Evolutionary conservation across 2,329 filamentous ascomycete genomes (phyloP), one percentile per base, ranked within the genome.

Genomic region (Xylaria sp.): DNA sequence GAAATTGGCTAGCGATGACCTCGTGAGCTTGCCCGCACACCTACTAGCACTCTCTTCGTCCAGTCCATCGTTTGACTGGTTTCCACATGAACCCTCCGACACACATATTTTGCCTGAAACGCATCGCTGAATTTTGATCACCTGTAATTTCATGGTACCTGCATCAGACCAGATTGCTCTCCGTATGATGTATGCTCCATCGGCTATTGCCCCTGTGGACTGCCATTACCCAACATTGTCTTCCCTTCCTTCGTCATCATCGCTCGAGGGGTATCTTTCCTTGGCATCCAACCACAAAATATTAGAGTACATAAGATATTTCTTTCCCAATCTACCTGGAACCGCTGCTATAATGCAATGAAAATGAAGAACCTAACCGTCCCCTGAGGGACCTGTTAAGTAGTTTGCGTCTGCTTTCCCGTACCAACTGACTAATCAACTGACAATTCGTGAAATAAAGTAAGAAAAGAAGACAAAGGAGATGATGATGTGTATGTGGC

Each of bases 181-280:
- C 64, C 60, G 47, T 66, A 58, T 61, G 68, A 51, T 62, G 55
- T 60, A 51, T 59, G 51, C 30, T 60, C 57, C 55, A 39, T 62
- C 51, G 47, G 50, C 55, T 58, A 36, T 55, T 63, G 42, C 62
- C 61, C 65, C 51, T 62, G 60, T 64, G 61, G 42, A 55, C 61
- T 62, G 50, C 66, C 45, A 65, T 69, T 71, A 57, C 60, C 59
- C 51, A 64, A 32, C 60, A 45, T 68, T 34, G 42, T 54, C 58
- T 67, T 68, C 62, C 42, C 69, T 66, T 66, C 54, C 59, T 42
- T 67, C 47, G 12, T 67, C 61, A 66, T 66, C 64, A 56, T 71
- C 60, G 55, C 63, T 67, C 54, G 62, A 67, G 70, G 74, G 74
- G 74, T 75, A 75, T 75, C 74, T 75, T 71, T 71, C 68, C 70